Evolutionary conservation across 2,329 filamentous ascomycete species (phyloP), one percentile per base, ranked within the genome.

Genomic region (Hirsutella rhossiliensis): DNA sequence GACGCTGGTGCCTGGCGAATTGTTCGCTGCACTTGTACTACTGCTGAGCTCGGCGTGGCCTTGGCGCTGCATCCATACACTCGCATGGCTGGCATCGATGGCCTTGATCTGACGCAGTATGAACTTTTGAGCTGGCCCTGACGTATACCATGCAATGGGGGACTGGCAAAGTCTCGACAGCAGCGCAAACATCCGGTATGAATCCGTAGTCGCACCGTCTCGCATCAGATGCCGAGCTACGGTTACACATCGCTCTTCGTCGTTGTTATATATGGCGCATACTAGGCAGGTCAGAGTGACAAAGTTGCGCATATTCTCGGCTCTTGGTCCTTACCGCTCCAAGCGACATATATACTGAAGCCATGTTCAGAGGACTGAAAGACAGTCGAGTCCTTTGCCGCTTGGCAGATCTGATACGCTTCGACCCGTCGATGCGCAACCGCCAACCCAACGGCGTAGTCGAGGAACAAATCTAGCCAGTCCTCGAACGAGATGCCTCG

Each of bases 401-500:
- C 79, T 48, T 88, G 79, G 52, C 94, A 82, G 8, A 87, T 78
- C 42, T 82, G 78, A 59, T 95, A 96, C 42, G 87, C 82, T 49
- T 87, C 81, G 37, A 81, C 73, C 13, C 75, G 69, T 40, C 83
- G 77, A 30, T 80, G 80, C 18, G 72, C 67, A 37, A 78, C 75
- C 8, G 88, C 84, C 29, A 92, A 73, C 5, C 82, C 72, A 40
- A 96, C 72, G 3, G 88, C 84, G 58, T 94, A 94, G 55, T 92
- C 85, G 31, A 94, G 74, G 58, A 98, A 95, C 1, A 95, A 73
- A 52, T 94, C 85, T 3, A 96, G 74, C 92, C 92, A 98, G 40
- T 80, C 75, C 46, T 81, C 72, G 56, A 97, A 95, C 0, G 80
- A 69, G 40, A 97, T 85, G 8, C 84, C 84, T 51, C 87, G 82